Conservation (phyloP, 1,139 yeast genomes). For the Yamadazyma diospyri region DNA sequence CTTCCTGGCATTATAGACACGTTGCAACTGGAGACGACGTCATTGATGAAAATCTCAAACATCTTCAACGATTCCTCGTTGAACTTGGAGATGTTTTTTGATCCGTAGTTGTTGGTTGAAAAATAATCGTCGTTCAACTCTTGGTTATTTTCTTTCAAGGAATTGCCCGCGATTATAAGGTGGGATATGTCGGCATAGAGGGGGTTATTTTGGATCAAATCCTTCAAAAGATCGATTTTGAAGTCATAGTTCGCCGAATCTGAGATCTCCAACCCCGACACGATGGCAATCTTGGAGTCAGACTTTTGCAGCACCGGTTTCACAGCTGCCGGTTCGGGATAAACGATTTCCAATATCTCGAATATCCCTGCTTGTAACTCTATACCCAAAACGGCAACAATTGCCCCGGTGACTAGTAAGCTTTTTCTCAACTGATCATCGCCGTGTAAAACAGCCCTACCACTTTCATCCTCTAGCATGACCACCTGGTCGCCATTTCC, state of each 20-base stretch:
- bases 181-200: conserved; percentile 40
- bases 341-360: conserved; percentile 75
- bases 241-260: conserved; percentile 38
- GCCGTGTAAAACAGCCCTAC: conserved; percentile 75
- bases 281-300: conserved; percentile 47
- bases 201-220: conserved; percentile 58
- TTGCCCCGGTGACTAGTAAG: conserved; percentile 79
- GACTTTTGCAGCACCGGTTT: conserved; percentile 21
- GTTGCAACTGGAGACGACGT: conserved; percentile 58
- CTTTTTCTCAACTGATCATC: conserved; percentile 45
- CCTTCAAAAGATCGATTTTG: conserved; percentile 60
- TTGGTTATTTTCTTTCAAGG: conserved; percentile 33
- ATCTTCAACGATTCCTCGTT: conserved; percentile 36
- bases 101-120: conserved; percentile 46
- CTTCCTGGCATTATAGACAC: conserved; percentile 82
- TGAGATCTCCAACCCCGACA: conserved; percentile 69
- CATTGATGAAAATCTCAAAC: conserved; percentile 58
- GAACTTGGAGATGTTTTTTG: conserved; percentile 49
- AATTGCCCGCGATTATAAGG: conserved; percentile 74
- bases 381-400: conserved; percentile 82
- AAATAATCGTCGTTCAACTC: conserved; percentile 27
- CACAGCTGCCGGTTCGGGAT: conserved; percentile 66
- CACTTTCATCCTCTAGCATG: conserved; percentile 90
- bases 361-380: conserved; percentile 83
- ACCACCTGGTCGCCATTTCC: conserved; percentile 42